Evolutionary conservation across 75 land plant species (phyloP).

Genomic region (Selaginella tamariscina): DNA sequence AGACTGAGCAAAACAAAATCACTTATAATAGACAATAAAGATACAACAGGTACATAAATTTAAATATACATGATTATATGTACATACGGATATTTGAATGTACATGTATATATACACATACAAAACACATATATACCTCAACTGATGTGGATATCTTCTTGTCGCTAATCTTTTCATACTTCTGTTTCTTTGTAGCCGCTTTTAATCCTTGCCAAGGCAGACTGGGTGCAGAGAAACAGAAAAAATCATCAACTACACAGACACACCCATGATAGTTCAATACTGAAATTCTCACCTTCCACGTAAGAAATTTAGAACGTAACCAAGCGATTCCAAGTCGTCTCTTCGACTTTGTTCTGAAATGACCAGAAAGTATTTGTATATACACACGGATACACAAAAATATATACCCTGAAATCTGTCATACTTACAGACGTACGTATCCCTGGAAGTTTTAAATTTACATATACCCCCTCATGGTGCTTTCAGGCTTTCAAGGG

Average conservation of each 20-base stretch:
- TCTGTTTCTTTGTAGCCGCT: slow-evolving; percentile 7
- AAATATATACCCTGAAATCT: not conserved
- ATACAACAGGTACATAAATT: too few relatives aligned
- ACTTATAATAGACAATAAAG: too few relatives aligned
- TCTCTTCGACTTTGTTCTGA: slow-evolving; percentile 46
- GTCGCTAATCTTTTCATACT: slow-evolving; percentile 21
- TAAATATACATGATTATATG: too few relatives aligned
- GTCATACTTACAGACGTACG: not conserved
- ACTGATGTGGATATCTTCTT: slow-evolving; percentile 32
- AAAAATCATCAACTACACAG: too few relatives aligned
- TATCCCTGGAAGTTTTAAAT: too few relatives aligned
- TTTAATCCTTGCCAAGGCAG: slow-evolving; percentile 14
- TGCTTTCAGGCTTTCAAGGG: too few relatives aligned
- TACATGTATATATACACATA: too few relatives aligned
- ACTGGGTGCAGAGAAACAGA: not conserved
- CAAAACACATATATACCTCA: slow-evolving; percentile 9
- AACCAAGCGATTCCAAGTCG: slow-evolving; percentile 45
- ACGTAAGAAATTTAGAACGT: slow-evolving; percentile 36
- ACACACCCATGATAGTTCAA: not conserved
- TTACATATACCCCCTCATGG: too few relatives aligned
- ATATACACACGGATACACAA: not conserved
- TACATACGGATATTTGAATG: too few relatives aligned
- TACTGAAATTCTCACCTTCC: slow-evolving; percentile 26
- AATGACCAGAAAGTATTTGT: not conserved
- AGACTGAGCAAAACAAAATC: not conserved